These are phyloP conservation scores for Neurospora sp. DNA, from an alignment of 495 filamentous ascomycete species.

Conservation along the genomic window DNA sequence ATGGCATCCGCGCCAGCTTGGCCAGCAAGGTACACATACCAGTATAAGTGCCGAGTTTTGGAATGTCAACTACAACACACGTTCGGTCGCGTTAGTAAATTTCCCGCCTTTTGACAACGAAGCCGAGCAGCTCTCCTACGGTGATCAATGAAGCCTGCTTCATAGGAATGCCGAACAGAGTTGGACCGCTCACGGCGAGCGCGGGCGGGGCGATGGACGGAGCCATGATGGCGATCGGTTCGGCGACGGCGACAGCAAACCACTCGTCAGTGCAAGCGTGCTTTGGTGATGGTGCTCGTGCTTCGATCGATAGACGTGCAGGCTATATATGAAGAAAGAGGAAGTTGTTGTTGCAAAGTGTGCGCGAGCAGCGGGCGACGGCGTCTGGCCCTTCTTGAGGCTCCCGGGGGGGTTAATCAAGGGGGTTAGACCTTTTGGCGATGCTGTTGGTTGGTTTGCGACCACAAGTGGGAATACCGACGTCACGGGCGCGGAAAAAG, in stretches of 20 bases:
- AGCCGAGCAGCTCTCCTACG: slow-evolving; percentile 34
- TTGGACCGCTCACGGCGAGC: slow-evolving; percentile 29
- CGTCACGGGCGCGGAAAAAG: neutral
- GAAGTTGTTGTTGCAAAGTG: neutral
- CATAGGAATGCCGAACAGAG: slow-evolving; percentile 56
- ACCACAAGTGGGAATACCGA: neutral
- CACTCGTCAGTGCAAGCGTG: neutral
- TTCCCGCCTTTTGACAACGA: slow-evolving; percentile 10
- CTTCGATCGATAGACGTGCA: neutral
- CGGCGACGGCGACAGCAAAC: neutral
- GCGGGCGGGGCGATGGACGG: slow-evolving; percentile 6
- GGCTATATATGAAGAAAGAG: neutral
- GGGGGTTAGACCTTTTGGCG: neutral
- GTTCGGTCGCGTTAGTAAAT: slow-evolving; percentile 14
- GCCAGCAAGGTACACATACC: slow-evolving; percentile 29
- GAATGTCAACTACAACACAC: slow-evolving; percentile 51
- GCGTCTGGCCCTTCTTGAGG: neutral
- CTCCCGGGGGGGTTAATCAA: neutral
- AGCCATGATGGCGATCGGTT: neutral
- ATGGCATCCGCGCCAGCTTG: neutral
- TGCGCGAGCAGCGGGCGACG: neutral
- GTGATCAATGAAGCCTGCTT: slow-evolving; percentile 71
- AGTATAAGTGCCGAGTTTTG: slow-evolving; percentile 75
- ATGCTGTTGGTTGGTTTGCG: neutral
- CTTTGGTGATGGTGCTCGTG: neutral